Evolutionary conservation across 352 stramenopile genomes (phyloP), one percentile per base, ranked within the genome.

Genomic region (Aphanomyces euteiches): DNA sequence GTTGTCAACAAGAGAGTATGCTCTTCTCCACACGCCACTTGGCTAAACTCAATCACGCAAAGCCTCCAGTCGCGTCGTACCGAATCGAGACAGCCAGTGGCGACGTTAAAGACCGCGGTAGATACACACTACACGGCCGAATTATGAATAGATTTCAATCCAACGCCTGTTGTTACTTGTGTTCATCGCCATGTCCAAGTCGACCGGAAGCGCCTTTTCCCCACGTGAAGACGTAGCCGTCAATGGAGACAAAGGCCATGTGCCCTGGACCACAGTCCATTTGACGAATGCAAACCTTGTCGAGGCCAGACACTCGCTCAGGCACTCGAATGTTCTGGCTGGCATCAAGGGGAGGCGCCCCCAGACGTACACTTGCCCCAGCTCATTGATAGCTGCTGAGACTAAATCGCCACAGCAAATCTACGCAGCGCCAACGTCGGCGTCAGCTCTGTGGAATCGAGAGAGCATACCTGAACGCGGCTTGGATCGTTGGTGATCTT

Each of bases 131-230:
- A 61, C 19, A n/a, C 6, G 28, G 41, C 43, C 17, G 43, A 50
- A n/a, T 50, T 12, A 2, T n/a, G 43, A n/a, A n/a, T n/a, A 39
- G 12, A 28, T 17, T 39, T 61, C 36, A n/a, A 19, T 10, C 54
- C 13, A 34, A 3, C n/a, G 50, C 37, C 1, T 21, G 50, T 38
- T 13, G 28, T 13, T 41, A 67, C 59, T 50, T 54, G 43, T 74
- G 60, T 37, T 78, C 74, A 37, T 78, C 69, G 15, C 75, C 75
- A 53, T 80, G 75, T 15, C 75, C 74, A 19, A 80, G 50, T 17
- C 75, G 69, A 15, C 75, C 75, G 40, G 73, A 67, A 34, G 48
- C 38, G 28, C 75, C 75, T 56, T 78, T 72, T 12, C 75, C 75
- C 75, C 75, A 80, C n/a, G 73, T 73, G 56, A 72, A 80, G 37